A percentile compares a stretch with the other conserved stretches of the same genome.
Evolutionary conservation across 371 early-diverging fungal genomes (phyloP).

Genomic region (Mucor piriformis): DNA sequence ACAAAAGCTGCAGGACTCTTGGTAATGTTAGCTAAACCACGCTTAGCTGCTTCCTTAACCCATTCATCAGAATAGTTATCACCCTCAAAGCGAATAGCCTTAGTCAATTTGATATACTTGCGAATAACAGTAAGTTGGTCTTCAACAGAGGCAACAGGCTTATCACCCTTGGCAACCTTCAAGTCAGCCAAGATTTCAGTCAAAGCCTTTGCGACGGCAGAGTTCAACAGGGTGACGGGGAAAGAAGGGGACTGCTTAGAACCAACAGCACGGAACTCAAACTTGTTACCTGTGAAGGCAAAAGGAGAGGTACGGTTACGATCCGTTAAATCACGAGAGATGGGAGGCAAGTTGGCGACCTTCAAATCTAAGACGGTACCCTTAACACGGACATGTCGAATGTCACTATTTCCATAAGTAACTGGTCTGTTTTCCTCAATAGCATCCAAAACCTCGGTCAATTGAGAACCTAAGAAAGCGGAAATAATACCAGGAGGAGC

Average conservation of each 20-base stretch:
- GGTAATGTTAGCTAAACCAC: slow-evolving; percentile 93
- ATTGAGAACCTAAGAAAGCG: slow-evolving; percentile 94
- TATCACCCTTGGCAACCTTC: slow-evolving; percentile 75
- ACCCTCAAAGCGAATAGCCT: slow-evolving; percentile 94
- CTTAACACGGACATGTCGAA: slow-evolving; percentile 90
- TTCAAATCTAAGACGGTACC: slow-evolving; percentile 95
- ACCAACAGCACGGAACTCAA: slow-evolving; percentile 99
- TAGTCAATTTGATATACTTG: slow-evolving; percentile 79
- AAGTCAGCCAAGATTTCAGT: slow-evolving; percentile 75
- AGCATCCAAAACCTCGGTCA: slow-evolving; percentile 90
- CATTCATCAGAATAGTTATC: slow-evolving; percentile 91
- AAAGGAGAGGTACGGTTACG: slow-evolving; percentile 99
- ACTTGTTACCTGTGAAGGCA: slow-evolving; percentile 99
- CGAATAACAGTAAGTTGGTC: slow-evolving; percentile 90
- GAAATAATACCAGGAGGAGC: slow-evolving; percentile 98
- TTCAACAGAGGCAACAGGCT: slow-evolving; percentile 77
- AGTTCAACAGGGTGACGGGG: slow-evolving; percentile 92
- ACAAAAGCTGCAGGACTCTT: slow-evolving; percentile 87
- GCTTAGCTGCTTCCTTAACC: slow-evolving; percentile 77
- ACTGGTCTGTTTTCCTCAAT: slow-evolving; percentile 88
- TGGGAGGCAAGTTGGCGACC: slow-evolving; percentile 89
- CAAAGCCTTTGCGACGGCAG: slow-evolving; percentile 88
- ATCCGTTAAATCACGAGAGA: slow-evolving; percentile 96
- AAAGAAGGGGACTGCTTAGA: slow-evolving; percentile 97
- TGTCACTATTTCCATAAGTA: slow-evolving; percentile 76